These are phyloP conservation scores for Aspergillus sp. DNA, from an alignment of 2,329 filamentous ascomycete species.

Conservation along the genomic window DNA sequence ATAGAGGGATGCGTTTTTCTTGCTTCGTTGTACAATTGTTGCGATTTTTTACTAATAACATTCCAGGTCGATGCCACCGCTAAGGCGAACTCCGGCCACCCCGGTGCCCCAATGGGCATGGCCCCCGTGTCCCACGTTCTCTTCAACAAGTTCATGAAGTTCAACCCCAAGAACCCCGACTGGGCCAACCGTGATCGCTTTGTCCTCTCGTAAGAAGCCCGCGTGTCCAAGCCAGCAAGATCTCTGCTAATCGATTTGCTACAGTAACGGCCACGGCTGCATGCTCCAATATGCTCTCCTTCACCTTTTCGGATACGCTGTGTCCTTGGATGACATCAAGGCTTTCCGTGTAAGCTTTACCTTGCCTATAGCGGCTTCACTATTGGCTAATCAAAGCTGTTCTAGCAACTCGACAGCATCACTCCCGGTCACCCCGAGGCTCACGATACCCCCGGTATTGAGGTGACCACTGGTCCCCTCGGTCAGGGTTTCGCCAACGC, in stretches of 20 bases:
- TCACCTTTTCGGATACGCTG: constrained; percentile 88
- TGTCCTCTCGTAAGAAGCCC: constrained; percentile 86
- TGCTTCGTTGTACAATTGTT: not conserved
- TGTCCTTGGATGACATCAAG: constrained; percentile 91
- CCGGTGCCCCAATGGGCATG: constrained; percentile 97
- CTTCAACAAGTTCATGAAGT: constrained; percentile 98
- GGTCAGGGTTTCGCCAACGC: constrained; percentile 97
- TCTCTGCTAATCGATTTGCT: constrained; percentile 13
- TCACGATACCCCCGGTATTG: constrained; percentile 93
- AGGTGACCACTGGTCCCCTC: constrained; percentile 97
- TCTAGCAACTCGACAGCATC: constrained; percentile 69
- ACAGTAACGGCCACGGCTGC: constrained; percentile 95
- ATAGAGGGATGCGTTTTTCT: not conserved
- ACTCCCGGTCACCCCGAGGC: constrained; percentile 95
- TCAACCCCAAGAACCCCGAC: constrained; percentile 98
- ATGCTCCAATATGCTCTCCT: constrained; percentile 99
- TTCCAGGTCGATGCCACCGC: constrained; percentile 92
- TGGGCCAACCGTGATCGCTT: constrained; percentile 99
- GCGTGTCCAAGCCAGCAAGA: not conserved
- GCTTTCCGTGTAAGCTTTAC: constrained; percentile 77
- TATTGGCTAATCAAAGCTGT: not conserved
- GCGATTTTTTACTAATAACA: constrained; percentile 9
- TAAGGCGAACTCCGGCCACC: constrained; percentile 95
- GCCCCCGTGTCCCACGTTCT: constrained; percentile 94
- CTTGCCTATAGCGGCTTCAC: not conserved